Evolutionary conservation across 23 red algal genomes (phyloP).

Genomic region (Agarophyton chilense): DNA sequence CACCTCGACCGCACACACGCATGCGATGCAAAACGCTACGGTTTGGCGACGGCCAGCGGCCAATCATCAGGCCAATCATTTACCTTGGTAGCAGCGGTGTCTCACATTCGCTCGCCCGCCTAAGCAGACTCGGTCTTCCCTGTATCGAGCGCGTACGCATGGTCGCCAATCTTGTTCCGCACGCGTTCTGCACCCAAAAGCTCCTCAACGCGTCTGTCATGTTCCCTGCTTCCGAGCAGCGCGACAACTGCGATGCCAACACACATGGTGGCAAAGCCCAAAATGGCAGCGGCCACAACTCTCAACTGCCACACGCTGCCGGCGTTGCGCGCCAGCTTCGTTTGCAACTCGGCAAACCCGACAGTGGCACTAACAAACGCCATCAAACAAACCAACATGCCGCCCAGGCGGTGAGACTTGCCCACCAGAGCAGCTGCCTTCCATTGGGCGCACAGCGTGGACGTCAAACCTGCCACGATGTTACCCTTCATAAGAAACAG

Average conservation of each 20-base stretch:
- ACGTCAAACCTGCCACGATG: conserved; percentile 2
- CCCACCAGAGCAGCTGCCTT: background rate
- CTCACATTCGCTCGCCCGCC: too few species aligned
- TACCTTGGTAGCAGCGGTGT: background rate
- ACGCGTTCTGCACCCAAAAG: background rate
- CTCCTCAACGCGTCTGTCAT: background rate
- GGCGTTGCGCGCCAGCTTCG: background rate
- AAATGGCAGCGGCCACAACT: background rate
- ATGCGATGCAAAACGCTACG: background rate
- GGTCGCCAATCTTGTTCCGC: background rate
- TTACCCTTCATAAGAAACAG: conserved; percentile 41
- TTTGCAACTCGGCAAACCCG: conserved; percentile 34
- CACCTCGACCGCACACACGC: background rate
- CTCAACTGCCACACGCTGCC: background rate
- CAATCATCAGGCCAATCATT: background rate
- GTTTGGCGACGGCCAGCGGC: too few species aligned
- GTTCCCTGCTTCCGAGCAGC: background rate
- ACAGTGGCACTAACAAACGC: background rate
- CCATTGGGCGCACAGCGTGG: background rate
- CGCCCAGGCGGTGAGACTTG: background rate
- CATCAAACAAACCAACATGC: background rate
- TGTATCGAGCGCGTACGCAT: too few species aligned
- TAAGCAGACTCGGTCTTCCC: too few species aligned
- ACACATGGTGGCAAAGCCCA: background rate
- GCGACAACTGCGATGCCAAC: background rate